phyloP scores from a whole-genome alignment of 257 asterid species.

The Jasminum sambac region DNA sequence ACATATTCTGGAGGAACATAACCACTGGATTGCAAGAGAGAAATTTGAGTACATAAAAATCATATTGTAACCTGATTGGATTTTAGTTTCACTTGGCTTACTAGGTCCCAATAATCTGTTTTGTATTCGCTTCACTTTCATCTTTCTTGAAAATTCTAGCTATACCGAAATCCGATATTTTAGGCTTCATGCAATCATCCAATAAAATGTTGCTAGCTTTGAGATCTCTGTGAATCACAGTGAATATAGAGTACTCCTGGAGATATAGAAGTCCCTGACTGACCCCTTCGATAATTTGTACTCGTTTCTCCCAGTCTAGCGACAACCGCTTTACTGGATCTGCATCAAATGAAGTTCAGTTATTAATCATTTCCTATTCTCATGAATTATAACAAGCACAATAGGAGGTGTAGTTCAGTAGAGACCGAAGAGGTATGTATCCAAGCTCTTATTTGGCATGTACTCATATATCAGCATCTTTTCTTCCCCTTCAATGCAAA shows the following conservation, averaged over 20 bases:
- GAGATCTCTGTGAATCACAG: conserved; percentile 43
- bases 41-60: background rate
- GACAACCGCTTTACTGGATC: conserved; percentile 27
- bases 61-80: too few relatives aligned
- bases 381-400: background rate
- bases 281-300: conserved; percentile 39
- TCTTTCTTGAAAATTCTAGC: conserved; percentile 38
- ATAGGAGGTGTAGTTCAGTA: conserved; percentile 1
- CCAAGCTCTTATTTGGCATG: conserved; percentile 39
- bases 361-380: background rate
- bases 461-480: conserved; percentile 38
- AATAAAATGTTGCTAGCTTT: conserved; percentile 40
- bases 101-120: conserved; percentile 43
- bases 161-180: conserved; percentile 39
- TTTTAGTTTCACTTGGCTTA: conserved; percentile 20
- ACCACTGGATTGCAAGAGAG: conserved; percentile 32
- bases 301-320: conserved; percentile 35
- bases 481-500: conserved; percentile 33
- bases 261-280: conserved; percentile 49
- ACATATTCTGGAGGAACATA: conserved; percentile 47
- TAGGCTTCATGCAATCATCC: conserved; percentile 35
- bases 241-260: conserved; percentile 43
- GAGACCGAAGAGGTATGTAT: conserved; percentile 34
- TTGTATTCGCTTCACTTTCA: conserved; percentile 34
- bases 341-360: conserved; percentile 14